A percentile compares a stretch with the other conserved stretches of the same genome.
These are phyloP conservation scores for Colletotrichum sojae DNA, from an alignment of 2,329 filamentous ascomycete genomes.

Conservation along the genomic window DNA sequence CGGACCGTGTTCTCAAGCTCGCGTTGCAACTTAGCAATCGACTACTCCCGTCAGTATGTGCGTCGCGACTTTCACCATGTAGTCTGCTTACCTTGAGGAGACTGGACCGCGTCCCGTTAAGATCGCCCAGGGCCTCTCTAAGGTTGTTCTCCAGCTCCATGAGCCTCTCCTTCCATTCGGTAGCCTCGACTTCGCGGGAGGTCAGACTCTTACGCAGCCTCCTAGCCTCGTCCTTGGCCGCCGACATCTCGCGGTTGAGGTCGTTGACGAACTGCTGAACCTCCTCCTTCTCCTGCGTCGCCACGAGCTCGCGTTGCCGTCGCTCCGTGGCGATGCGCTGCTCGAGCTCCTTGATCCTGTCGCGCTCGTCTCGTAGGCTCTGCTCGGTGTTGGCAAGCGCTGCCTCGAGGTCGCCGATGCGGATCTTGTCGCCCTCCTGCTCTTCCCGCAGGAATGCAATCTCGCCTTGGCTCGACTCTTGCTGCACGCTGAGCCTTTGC, in stretches of 20 bases:
- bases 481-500: constrained; percentile 88
- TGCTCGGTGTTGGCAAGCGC: constrained; percentile 85
- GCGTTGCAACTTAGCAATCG: constrained; percentile 87
- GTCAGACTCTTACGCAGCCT: constrained; percentile 86
- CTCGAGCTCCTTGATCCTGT: constrained; percentile 80
- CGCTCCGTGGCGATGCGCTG: constrained; percentile 84
- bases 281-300: constrained; percentile 92
- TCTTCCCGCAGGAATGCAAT: constrained; percentile 96
- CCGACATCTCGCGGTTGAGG: constrained; percentile 86
- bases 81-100: constrained; percentile 77
- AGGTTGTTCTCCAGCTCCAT: constrained; percentile 92
- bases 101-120: constrained; percentile 87
- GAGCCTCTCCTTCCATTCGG: constrained; percentile 91
- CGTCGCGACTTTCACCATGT: not conserved
- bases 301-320: constrained; percentile 87
- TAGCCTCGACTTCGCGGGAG: constrained; percentile 88
- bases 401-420: constrained; percentile 93
- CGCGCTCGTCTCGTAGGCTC: constrained; percentile 86
- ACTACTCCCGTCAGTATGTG: constrained; percentile 59
- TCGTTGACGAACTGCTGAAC: constrained; percentile 95
- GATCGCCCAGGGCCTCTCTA: constrained; percentile 87
- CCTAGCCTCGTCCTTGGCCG: constrained; percentile 88
- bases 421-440: constrained; percentile 97
- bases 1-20: constrained; percentile 88
- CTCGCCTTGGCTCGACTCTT: constrained; percentile 92